Percentiles rank a stretch among this genome's conserved stretches.
Evolutionary conservation across 306 rosid species (phyloP).

Genomic region (Purshia tridentata): DNA sequence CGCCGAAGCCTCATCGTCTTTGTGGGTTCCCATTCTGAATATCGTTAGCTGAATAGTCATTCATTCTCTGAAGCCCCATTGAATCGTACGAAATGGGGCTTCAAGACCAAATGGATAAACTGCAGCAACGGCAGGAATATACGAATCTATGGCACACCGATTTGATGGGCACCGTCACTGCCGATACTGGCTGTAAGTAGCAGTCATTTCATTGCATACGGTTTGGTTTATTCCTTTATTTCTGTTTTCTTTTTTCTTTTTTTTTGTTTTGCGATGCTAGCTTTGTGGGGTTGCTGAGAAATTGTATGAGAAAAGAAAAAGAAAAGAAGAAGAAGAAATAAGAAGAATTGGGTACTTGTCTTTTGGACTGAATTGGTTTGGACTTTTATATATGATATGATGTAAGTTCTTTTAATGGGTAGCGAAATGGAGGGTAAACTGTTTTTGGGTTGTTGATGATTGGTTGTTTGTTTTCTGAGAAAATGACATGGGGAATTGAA

Average conservation of each 20-base stretch:
- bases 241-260: neutral
- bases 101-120: slow-evolving; percentile 38
- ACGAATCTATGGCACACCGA: slow-evolving; percentile 63
- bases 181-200: slow-evolving; percentile 44
- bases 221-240: neutral
- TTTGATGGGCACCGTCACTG: slow-evolving; percentile 40
- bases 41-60: neutral
- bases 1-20: too few relatives aligned
- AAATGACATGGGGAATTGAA: neutral
- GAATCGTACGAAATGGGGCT: neutral
- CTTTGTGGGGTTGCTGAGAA: neutral
- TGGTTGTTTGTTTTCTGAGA: neutral
- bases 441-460: neutral
- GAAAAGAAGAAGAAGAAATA: neutral
- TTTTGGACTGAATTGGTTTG: too few relatives aligned
- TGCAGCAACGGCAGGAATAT: slow-evolving; percentile 60
- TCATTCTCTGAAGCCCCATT: neutral
- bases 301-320: neutral
- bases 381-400: neutral
- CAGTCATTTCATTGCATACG: neutral
- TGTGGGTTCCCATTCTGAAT: neutral
- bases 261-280: too few relatives aligned
- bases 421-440: neutral
- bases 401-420: neutral
- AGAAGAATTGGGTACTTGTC: neutral